Percentiles rank a stretch among this genome's conserved stretches.
phyloP scores from a whole-genome alignment of 1,284 basidiomycete species.

The Malassezia brasiliensis region DNA sequence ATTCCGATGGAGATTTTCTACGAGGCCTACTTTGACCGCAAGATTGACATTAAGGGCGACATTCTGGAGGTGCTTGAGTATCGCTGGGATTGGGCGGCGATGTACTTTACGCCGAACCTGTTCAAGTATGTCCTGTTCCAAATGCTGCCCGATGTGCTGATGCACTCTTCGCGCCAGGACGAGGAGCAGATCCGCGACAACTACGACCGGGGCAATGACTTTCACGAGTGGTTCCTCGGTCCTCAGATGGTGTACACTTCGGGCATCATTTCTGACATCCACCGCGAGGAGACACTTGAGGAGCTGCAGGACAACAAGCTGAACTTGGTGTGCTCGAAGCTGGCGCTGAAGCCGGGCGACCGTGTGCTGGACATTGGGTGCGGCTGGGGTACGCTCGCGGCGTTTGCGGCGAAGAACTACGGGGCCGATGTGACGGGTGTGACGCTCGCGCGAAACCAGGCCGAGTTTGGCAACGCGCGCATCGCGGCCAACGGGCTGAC shows the following conservation, averaged over 20 bases:
- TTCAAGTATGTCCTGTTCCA: conserved; percentile 88
- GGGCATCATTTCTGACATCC: conserved; percentile 70
- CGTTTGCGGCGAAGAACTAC: conserved; percentile 95
- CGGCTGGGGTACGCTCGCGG: conserved; percentile 91
- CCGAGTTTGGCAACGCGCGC: conserved; percentile 80
- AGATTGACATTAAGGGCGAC: conserved; percentile 91
- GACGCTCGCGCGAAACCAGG: conserved; percentile 81
- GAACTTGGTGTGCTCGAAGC: conserved; percentile 84
- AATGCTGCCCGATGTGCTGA: conserved; percentile 82
- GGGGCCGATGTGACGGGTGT: conserved; percentile 89
- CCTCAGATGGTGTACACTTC: conserved; percentile 96
- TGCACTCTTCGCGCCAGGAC: conserved; percentile 82
- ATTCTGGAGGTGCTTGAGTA: conserved; percentile 86
- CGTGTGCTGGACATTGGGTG: conserved; percentile 86
- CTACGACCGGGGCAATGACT: conserved; percentile 68
- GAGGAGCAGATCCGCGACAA: conserved; percentile 91
- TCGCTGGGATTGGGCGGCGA: conserved; percentile 88
- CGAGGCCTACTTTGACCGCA: conserved; percentile 93
- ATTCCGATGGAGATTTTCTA: conserved; percentile 97
- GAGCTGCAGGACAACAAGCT: conserved; percentile 98
- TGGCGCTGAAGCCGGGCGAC: conserved; percentile 73
- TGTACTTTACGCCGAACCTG: conserved; percentile 69
- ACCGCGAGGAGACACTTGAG: conserved; percentile 74
- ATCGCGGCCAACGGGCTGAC: conserved; percentile 69
- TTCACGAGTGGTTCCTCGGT: conserved; percentile 70